Base-by-base conservation (phyloP, 371 early-diverging fungal species). In the Amoeboaphelidium protococcarum region DNA sequence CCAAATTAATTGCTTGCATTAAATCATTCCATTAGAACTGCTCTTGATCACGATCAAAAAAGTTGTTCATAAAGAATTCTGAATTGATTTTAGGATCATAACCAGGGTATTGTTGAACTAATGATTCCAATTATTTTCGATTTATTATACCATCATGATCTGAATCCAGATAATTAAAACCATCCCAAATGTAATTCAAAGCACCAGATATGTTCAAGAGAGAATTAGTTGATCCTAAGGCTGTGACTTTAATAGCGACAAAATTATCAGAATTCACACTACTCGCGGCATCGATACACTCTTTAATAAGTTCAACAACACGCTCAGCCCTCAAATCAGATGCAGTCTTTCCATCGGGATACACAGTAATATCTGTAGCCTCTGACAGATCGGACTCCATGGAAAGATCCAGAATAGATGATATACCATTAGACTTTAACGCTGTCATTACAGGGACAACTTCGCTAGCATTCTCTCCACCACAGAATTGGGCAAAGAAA, bases 401-500 rank as follows among this genome's bases (percentile, higher is more conserved):
- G 0, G 84, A 79, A 20, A 82, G 62, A 58, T 87, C 90, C 37
- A 89, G 69, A 54, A 89, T 89, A 26, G 78, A 72, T 21, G 79
- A 78, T 60, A 94, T 80, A 3, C 78, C 73, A 13, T 64, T 56
- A 21, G 60, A 56, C 47, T 72, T 58, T 47, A 89, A 67, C 21
- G 54, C 45, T 37, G 68, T 67, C 82, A 94, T 87, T 16, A 74
- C 74, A n/a, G 74, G 72, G 6, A 74, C 62, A 49, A 86, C 80
- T 54, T 88, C 88, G 13, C 72, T 72, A 25, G 78, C 67, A 16
- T 76, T 74, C 61, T 94, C 91, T 48, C 95, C 95, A 40, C 86
- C 90, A 57, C 87, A 87, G 59, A 90, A 90, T 51, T 82, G 82
- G 25, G 67, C 67, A 63, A 87, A 90, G 62, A 88, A 82, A 13